Conservation (phyloP, 106 monocot species). For the Acorus calamus region DNA sequence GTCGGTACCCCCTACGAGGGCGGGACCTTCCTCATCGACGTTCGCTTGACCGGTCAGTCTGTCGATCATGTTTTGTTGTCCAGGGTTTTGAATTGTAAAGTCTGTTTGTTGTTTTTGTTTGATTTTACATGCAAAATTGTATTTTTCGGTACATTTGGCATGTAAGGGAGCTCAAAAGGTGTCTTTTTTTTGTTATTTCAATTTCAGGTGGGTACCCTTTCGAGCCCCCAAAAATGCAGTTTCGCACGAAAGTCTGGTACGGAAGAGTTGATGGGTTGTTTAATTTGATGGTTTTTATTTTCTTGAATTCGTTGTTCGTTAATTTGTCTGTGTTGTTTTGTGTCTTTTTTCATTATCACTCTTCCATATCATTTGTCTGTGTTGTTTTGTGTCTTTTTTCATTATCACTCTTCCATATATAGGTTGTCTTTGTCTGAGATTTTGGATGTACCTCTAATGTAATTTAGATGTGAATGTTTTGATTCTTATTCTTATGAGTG, state of each 20-base stretch:
- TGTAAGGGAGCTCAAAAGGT: neutral
- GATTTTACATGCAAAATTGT: no score
- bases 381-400: neutral
- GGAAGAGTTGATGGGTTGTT: slow-evolving; percentile 1
- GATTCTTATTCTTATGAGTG: no score
- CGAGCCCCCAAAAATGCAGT: slow-evolving; percentile 99
- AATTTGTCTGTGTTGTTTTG: neutral
- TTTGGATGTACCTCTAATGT: no score
- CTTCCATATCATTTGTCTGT: neutral
- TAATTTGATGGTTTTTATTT: neutral
- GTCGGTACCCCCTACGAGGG: slow-evolving; percentile 86
- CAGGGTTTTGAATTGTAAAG: neutral
- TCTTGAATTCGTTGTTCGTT: neutral
- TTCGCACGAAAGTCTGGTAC: slow-evolving; percentile 96
- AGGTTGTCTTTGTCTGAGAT: no score
- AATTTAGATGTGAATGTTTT: no score
- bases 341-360: neutral
- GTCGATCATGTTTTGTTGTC: neutral
- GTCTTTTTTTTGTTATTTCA: slow-evolving; percentile 3
- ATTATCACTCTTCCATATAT: neutral
- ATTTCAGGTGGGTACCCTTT: slow-evolving; percentile 95
- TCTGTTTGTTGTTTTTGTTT: no score
- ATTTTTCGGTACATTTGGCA: neutral
- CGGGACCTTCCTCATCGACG: slow-evolving; percentile 82
- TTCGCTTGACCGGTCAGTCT: slow-evolving; percentile 48